Base-by-base conservation (phyloP, 208 protist species). In the Crithidia bombi region DNA sequence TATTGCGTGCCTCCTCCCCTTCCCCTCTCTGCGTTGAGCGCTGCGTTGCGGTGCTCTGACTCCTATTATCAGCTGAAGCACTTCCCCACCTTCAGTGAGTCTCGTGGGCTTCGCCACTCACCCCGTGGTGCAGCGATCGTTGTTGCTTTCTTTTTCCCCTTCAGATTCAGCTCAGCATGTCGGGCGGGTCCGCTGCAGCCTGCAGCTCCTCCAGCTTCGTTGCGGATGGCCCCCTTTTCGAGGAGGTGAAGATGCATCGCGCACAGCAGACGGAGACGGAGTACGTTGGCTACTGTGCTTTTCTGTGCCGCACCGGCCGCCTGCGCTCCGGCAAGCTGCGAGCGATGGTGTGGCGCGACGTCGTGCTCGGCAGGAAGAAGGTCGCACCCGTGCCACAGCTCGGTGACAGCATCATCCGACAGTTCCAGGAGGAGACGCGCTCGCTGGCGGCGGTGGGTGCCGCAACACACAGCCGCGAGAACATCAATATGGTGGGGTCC, bases 331-430 rank as follows among this genome's bases (percentile, higher is more conserved):
- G 86, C 57, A 56, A 46, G n/a, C 71, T 88, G 33, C 82, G 88
- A 3, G 69, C 81, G 23, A 59, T 74, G 19, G 81, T 88, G 23
- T 93, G 88, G 88, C 69, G 73, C 12, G 71, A 85, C 36, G 33
- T 91, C 19, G 69, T 86, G 7, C 38, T 93, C 1, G 85, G 83
- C 12, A 21, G 68, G 12, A 44, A 65, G 14, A 47, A 43, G 23
- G 21, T 46, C 36, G 47, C 36, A 30, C 54, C 35, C 5, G 80
- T 89, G 55, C 84, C 84, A 6, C 62, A 71, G 35, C 76, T 90
- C 19, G 69, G 70, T 35, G 74, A 87, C 5, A 64, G 55, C 61
- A 74, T 83, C 26, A 82, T 85, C 44, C 55, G 41, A 1, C 70
- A 76, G 19, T 33, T 69, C 10, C 62, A 69, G 30, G 62, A 69